A percentile compares a stretch with the other conserved stretches of the same genome.
phyloP scores from a whole-genome alignment of 768 basidiomycete genomes.

The Strobilomyces echinocephalus region DNA sequence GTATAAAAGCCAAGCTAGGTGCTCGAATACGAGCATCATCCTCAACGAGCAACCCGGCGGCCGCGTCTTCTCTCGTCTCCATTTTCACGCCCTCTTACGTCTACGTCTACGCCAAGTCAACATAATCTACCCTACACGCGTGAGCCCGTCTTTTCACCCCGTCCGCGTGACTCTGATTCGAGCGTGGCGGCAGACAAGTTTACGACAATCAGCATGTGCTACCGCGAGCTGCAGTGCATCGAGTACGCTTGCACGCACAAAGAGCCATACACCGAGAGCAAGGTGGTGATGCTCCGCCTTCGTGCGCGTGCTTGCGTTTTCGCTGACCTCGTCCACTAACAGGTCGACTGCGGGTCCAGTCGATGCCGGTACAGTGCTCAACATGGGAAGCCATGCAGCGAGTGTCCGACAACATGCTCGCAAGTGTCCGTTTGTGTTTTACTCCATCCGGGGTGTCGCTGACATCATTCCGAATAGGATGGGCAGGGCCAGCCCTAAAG shows the following conservation, averaged over 20 bases:
- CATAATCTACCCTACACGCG: constrained; percentile 24
- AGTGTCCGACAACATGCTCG: constrained; percentile 36
- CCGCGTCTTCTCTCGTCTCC: neutral
- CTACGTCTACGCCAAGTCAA: neutral
- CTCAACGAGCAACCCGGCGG: neutral
- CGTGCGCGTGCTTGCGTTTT: neutral
- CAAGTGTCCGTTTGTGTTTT: constrained; percentile 33
- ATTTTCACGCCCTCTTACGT: neutral
- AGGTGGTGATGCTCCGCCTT: constrained; percentile 16
- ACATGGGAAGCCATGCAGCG: constrained; percentile 33
- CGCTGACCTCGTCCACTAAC: neutral
- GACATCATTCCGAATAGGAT: constrained; percentile 17
- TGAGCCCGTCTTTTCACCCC: constrained; percentile 3
- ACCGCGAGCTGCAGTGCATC: constrained; percentile 37
- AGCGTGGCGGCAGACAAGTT: constrained; percentile 4
- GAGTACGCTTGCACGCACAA: constrained; percentile 38
- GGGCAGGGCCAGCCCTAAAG: constrained; percentile 18
- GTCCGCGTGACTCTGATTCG: constrained; percentile 10
- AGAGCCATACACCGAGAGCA: constrained; percentile 27
- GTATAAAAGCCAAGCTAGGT: constrained; percentile 1
- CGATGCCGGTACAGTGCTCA: constrained; percentile 41
- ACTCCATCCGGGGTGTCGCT: constrained; percentile 6
- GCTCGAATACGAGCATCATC: neutral
- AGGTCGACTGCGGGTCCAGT: constrained; percentile 42
- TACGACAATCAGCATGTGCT: constrained; percentile 35